Conservation (phyloP, 345 rosid species). For the sweet orange (Citrus sinensis) region DNA sequence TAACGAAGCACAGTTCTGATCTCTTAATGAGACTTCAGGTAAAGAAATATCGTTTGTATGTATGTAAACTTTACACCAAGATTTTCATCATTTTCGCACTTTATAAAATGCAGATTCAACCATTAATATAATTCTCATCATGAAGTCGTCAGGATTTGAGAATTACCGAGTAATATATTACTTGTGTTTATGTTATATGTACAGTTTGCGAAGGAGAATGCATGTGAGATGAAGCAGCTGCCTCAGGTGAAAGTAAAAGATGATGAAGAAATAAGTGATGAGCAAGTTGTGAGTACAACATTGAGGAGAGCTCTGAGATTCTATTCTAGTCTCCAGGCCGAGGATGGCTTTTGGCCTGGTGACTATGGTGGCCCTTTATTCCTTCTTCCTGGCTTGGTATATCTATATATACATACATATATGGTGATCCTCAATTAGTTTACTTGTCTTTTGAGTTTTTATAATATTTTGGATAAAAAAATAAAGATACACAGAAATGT, state of each 20-base stretch:
- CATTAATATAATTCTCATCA: no score
- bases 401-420: background rate
- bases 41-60: no score
- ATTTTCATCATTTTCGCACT: no score
- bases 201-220: constrained; percentile 40
- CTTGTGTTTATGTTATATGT: no score
- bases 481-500: no score
- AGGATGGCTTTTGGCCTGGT: constrained; percentile 79
- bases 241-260: background rate
- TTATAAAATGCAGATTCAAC: no score
- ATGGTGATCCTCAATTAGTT: no score
- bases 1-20: constrained; percentile 48
- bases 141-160: no score
- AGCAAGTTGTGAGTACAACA: constrained; percentile 26
- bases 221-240: background rate
- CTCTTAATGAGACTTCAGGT: constrained; percentile 56
- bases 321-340: constrained; percentile 50
- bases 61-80: no score
- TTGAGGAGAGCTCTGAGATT: constrained; percentile 46
- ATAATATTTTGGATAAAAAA: no score
- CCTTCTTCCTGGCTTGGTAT: constrained; percentile 64
- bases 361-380: constrained; percentile 86
- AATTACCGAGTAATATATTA: no score
- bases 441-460: background rate
- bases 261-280: constrained; percentile 26